These are phyloP conservation scores for Debaryomycetaceae sp. DNA, from an alignment of 1,139 yeast species.

Conservation along the genomic window DNA sequence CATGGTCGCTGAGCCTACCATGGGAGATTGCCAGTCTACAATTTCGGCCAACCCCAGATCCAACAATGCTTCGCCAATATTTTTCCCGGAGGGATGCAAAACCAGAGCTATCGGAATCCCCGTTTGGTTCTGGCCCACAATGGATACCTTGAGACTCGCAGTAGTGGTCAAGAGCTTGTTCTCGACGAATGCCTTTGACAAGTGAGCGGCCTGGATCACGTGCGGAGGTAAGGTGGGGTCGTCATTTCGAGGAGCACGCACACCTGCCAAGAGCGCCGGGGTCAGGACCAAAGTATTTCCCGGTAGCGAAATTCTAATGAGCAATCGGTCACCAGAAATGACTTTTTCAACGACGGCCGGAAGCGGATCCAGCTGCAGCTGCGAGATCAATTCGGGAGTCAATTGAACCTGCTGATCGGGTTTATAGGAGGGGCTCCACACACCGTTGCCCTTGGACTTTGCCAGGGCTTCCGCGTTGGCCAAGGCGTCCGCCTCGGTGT, in stretches of 20 bases:
- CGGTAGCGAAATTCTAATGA: slow-evolving; percentile 43
- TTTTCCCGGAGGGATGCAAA: slow-evolving; percentile 65
- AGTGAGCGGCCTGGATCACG: slow-evolving; percentile 43
- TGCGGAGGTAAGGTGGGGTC: slow-evolving; percentile 24
- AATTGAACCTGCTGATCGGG: slow-evolving; percentile 19
- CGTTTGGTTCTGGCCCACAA: slow-evolving; percentile 50
- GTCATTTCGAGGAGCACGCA: slow-evolving; percentile 62
- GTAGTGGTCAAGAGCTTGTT: slow-evolving; percentile 55
- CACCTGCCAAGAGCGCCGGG: slow-evolving; percentile 62
- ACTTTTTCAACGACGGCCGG: slow-evolving; percentile 64
- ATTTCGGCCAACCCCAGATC: slow-evolving; percentile 64
- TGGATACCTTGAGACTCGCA: slow-evolving; percentile 37
- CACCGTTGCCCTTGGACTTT: slow-evolving; percentile 34
- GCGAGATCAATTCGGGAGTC: slow-evolving; percentile 24
- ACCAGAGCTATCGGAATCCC: slow-evolving; percentile 55
- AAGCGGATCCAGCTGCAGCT: slow-evolving; percentile 32
- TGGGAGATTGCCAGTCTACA: slow-evolving; percentile 74
- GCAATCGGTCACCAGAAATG: slow-evolving; percentile 65
- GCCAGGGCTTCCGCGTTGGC: slow-evolving; percentile 24
- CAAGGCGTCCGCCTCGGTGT: slow-evolving; percentile 1
- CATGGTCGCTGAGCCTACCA: slow-evolving; percentile 61
- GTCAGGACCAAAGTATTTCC: slow-evolving; percentile 35
- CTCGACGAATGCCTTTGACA: slow-evolving; percentile 58
- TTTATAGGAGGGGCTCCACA: slow-evolving; percentile 32
- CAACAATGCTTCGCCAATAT: slow-evolving; percentile 55